These are phyloP conservation scores for Aspergillus transmontanensis DNA, from an alignment of 2,329 filamentous ascomycete species.

Conservation along the genomic window DNA sequence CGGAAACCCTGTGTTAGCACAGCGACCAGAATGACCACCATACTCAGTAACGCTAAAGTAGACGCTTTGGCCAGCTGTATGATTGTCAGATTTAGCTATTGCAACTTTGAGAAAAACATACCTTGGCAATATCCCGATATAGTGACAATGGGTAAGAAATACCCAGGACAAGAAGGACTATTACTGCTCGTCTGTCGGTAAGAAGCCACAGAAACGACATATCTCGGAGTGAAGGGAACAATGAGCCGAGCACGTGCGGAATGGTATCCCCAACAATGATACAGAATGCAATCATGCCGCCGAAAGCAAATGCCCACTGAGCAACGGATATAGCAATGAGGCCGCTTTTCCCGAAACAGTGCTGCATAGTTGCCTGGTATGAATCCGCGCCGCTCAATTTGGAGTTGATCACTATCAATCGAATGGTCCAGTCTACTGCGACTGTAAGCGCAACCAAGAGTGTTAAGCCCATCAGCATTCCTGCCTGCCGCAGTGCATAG, in stretches of 20 bases:
- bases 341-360: slow-evolving; percentile 87
- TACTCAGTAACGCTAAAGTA: slow-evolving; percentile 87
- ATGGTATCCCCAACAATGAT: slow-evolving; percentile 97
- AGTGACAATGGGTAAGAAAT: slow-evolving; percentile 89
- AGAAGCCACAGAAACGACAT: slow-evolving; percentile 80
- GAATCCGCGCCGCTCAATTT: slow-evolving; percentile 92
- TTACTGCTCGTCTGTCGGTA: slow-evolving; percentile 78
- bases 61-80: slow-evolving; percentile 88
- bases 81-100: slow-evolving; percentile 31
- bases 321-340: slow-evolving; percentile 87
- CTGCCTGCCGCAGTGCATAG: slow-evolving; percentile 93
- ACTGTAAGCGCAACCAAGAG: slow-evolving; percentile 79
- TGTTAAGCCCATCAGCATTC: slow-evolving; percentile 75
- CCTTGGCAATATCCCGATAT: slow-evolving; percentile 96
- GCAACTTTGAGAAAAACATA: slow-evolving; percentile 42
- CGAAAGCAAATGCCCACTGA: slow-evolving; percentile 98
- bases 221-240: slow-evolving; percentile 74
- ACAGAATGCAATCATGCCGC: slow-evolving; percentile 97
- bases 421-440: slow-evolving; percentile 95
- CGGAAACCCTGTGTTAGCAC: slow-evolving; percentile 81
- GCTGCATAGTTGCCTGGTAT: slow-evolving; percentile 93
- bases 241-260: slow-evolving; percentile 79
- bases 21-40: slow-evolving; percentile 85
- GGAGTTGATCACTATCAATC: slow-evolving; percentile 94
- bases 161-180: slow-evolving; percentile 82